phyloP scores from a whole-genome alignment of 371 early-diverging fungal genomes.

The Mucor lusitanicus region DNA sequence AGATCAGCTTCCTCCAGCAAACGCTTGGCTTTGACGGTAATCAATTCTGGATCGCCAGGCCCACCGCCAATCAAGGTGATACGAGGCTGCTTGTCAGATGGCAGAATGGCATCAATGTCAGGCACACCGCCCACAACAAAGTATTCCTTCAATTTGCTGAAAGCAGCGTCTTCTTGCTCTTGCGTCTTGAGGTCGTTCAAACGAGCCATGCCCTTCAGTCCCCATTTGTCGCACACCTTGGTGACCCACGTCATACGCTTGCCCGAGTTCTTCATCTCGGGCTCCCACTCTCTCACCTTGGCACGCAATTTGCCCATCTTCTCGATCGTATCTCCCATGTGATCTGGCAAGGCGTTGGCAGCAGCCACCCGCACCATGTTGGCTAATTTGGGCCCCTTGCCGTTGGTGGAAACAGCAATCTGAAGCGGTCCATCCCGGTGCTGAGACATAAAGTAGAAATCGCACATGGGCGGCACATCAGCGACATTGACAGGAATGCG shows the following conservation, averaged over 20 bases:
- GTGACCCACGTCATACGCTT: constrained; percentile 87
- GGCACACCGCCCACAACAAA: constrained; percentile 51
- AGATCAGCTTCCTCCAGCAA: constrained; percentile 72
- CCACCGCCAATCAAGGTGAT: constrained; percentile 86
- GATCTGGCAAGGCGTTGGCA: constrained; percentile 63
- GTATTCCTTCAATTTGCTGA: constrained; percentile 56
- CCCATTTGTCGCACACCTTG: constrained; percentile 65
- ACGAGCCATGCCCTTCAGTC: constrained; percentile 35
- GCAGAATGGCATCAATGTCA: constrained; percentile 22
- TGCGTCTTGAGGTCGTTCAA: constrained; percentile 24
- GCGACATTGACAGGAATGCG: constrained; percentile 92
- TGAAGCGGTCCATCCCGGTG: constrained; percentile 84
- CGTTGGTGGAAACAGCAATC: constrained; percentile 90
- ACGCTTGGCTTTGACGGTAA: constrained; percentile 69
- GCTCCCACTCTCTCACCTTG: constrained; percentile 70
- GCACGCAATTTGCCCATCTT: constrained; percentile 70
- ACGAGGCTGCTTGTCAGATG: constrained; percentile 28
- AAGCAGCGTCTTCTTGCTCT: constrained; percentile 33
- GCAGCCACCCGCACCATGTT: constrained; percentile 75
- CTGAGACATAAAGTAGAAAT: constrained; percentile 91
- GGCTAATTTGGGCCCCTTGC: constrained; percentile 86
- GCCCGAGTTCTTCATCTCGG: constrained; percentile 60
- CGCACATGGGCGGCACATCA: constrained; percentile 87
- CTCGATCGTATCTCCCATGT: constrained; percentile 71
- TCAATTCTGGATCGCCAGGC: constrained; percentile 81